These are phyloP conservation scores for Leccinum disarticulatum DNA, from an alignment of 768 basidiomycete genomes.

Conservation along the genomic window DNA sequence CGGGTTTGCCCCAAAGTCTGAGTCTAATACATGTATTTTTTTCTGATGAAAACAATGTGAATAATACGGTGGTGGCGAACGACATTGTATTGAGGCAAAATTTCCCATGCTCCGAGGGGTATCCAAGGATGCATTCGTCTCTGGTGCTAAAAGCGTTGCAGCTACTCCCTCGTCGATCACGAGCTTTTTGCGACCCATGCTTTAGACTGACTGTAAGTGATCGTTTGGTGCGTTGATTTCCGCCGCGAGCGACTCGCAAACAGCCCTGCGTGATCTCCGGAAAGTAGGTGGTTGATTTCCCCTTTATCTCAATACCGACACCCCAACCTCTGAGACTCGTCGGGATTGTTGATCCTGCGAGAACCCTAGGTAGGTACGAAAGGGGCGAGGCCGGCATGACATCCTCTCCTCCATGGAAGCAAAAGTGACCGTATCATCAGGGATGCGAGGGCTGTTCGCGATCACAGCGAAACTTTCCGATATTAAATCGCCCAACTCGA, in stretches of 20 bases:
- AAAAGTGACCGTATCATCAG: conserved; percentile 3
- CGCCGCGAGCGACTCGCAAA: conserved; percentile 7
- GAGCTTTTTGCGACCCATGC: background rate
- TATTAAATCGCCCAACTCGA: conserved; percentile 27
- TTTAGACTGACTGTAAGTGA: background rate
- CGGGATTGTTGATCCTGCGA: background rate
- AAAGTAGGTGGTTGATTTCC: background rate
- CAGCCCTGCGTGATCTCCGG: conserved; percentile 15
- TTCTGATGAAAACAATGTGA: conserved; percentile 13
- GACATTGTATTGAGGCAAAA: background rate
- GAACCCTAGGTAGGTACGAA: conserved; percentile 15
- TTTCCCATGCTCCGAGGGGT: background rate
- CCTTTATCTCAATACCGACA: conserved; percentile 1
- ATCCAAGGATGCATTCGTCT: background rate
- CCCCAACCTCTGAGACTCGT: background rate
- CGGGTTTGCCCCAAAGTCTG: background rate
- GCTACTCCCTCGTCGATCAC: conserved; percentile 1
- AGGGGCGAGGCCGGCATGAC: background rate
- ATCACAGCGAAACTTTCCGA: conserved; percentile 16
- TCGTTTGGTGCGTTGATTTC: conserved; percentile 3
- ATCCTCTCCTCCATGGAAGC: conserved; percentile 11
- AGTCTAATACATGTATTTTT: background rate
- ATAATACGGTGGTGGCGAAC: conserved; percentile 2
- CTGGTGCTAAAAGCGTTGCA: background rate
- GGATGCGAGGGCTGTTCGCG: conserved; percentile 6